Percentiles rank a stretch among this genome's conserved stretches.
Evolutionary conservation across 78 protist genomes (phyloP).

Genomic region (Dictyostelium citrinum): DNA sequence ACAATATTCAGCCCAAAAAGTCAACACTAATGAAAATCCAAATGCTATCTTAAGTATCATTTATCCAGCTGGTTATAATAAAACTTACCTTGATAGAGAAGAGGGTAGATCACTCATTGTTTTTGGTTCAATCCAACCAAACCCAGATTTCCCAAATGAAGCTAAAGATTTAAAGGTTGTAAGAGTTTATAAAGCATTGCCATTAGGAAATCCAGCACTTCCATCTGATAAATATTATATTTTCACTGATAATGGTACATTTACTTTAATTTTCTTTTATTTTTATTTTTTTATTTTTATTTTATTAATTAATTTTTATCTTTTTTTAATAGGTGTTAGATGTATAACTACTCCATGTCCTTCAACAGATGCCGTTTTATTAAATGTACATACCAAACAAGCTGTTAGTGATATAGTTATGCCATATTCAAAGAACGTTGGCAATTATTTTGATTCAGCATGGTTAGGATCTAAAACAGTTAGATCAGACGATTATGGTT

Average conservation of each 20-base stretch:
- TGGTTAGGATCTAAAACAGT: neutral
- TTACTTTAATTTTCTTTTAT: neutral
- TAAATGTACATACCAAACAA: neutral
- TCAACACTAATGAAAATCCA: neutral
- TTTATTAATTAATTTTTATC: neutral
- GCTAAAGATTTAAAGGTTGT: neutral
- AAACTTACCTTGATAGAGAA: neutral
- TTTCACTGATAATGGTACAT: neutral
- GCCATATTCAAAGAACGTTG: neutral
- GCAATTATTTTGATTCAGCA: neutral
- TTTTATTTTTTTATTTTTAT: neutral
- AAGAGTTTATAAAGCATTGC: neutral
- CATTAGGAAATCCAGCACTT: neutral
- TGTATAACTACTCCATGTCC: neutral
- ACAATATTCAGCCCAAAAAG: neutral
- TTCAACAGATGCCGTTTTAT: neutral
- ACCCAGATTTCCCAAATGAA: neutral
- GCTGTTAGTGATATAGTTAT: neutral
- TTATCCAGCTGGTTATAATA: neutral
- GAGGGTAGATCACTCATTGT: neutral
- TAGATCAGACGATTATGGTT: slow-evolving; percentile 1
- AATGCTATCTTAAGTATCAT: neutral
- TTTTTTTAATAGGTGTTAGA: neutral
- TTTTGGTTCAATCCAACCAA: neutral
- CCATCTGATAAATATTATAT: neutral